phyloP scores from a whole-genome alignment of 345 rosid genomes.

The Aurinia saxatilis region DNA sequence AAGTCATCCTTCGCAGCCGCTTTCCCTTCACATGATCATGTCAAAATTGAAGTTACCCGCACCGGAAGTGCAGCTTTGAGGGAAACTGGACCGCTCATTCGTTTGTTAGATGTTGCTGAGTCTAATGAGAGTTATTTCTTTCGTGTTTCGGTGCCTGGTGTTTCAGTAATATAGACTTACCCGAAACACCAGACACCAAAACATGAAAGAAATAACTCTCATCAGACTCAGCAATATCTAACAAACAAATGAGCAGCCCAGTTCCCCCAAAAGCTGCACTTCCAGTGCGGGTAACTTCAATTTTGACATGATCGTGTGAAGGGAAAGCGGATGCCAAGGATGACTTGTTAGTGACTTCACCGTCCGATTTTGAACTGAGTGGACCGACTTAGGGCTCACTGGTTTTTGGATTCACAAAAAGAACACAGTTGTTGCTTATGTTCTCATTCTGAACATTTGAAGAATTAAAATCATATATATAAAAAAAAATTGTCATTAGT shows the following conservation, averaged over 20 bases:
- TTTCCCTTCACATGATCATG: too few species aligned
- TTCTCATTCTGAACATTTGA: too few species aligned
- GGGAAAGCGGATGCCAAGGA: too few species aligned
- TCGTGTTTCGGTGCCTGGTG: constrained; percentile 54
- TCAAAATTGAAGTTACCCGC: constrained; percentile 37
- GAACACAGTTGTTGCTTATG: too few species aligned
- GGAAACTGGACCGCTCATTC: constrained; percentile 41
- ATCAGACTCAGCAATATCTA: constrained; percentile 48
- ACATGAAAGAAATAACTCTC: constrained; percentile 49
- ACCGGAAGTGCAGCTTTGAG: constrained; percentile 57
- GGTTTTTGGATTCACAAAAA: too few species aligned
- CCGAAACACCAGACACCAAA: constrained; percentile 53
- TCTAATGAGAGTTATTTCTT: constrained; percentile 44
- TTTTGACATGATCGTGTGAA: background rate
- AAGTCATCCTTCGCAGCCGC: too few species aligned
- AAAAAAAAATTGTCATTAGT: too few species aligned
- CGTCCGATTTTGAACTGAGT: too few species aligned
- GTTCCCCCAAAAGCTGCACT: constrained; percentile 46
- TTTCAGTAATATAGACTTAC: too few species aligned
- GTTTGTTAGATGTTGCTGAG: constrained; percentile 47
- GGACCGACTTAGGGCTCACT: too few species aligned
- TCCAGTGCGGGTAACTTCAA: constrained; percentile 47
- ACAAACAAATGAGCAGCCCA: constrained; percentile 42
- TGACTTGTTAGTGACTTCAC: too few species aligned
- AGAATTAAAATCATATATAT: too few species aligned